A percentile compares a stretch with the other conserved stretches of the same genome.
These are phyloP conservation scores for Sporothrix protearum DNA, from an alignment of 2,329 filamentous ascomycete species.

Conservation along the genomic window DNA sequence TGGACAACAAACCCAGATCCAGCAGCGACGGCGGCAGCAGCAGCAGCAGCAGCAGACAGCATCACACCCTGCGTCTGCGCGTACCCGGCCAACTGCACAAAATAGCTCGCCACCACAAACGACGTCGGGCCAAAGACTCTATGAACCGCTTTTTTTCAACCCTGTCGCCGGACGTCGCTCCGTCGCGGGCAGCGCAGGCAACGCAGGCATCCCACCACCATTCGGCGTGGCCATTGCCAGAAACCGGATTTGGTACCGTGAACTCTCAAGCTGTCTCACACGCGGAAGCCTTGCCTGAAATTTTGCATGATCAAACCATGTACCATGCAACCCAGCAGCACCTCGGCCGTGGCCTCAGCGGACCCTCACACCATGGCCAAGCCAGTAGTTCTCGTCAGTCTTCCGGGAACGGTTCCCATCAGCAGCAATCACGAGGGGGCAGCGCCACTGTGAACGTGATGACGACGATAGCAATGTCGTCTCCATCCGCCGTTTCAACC, in stretches of 20 bases:
- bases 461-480: background rate
- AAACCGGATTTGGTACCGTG: background rate
- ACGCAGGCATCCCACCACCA: background rate
- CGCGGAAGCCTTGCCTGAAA: background rate
- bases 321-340: too few species aligned
- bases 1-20: too few species aligned
- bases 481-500: background rate
- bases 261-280: background rate
- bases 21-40: background rate
- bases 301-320: background rate
- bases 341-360: background rate
- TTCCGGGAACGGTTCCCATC: background rate
- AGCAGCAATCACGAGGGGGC: background rate
- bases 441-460: background rate
- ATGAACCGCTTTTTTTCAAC: too few species aligned
- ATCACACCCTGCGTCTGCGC: too few species aligned
- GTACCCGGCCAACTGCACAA: background rate
- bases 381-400: background rate
- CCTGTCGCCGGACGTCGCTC: background rate
- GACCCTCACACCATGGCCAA: background rate
- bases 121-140: background rate
- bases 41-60: too few species aligned
- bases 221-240: background rate
- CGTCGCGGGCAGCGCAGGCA: background rate
- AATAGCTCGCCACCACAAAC: too few species aligned